A percentile compares a stretch with the other conserved stretches of the same genome.
phyloP scores from a whole-genome alignment of 495 filamentous ascomycete genomes.

The Halenospora varia region DNA sequence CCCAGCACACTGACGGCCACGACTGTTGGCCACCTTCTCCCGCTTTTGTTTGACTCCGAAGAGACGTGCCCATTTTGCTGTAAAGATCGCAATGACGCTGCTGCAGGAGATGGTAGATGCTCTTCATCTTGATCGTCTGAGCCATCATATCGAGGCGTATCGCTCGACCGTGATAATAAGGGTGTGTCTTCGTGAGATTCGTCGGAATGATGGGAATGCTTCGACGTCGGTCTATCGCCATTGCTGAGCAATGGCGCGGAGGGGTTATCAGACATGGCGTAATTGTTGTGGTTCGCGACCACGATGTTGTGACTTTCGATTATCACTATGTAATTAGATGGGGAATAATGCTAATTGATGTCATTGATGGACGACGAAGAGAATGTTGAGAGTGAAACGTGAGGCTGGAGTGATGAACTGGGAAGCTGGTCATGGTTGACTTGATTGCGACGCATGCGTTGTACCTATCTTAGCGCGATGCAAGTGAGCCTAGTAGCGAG shows the following conservation, averaged over 20 bases:
- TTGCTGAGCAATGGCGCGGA: slow-evolving; percentile 37
- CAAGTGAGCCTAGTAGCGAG: not conserved
- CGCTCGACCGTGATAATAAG: slow-evolving; percentile 37
- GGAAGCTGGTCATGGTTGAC: not conserved
- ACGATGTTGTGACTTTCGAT: not conserved
- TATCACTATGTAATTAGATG: not conserved
- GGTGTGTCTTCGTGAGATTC: slow-evolving; percentile 47
- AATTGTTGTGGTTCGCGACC: slow-evolving; percentile 1
- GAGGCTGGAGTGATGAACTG: not conserved
- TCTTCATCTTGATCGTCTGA: slow-evolving; percentile 30
- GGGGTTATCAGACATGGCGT: slow-evolving; percentile 41
- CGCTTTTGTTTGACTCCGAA: slow-evolving; percentile 12
- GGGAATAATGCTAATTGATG: not conserved
- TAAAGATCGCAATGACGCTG: slow-evolving; percentile 19
- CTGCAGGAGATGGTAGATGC: slow-evolving; percentile 19
- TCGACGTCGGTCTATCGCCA: slow-evolving; percentile 28
- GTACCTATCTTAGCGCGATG: not conserved
- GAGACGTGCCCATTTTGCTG: slow-evolving; percentile 13
- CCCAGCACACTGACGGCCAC: slow-evolving; percentile 42
- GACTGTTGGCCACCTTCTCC: slow-evolving; percentile 29
- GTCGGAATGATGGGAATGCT: slow-evolving; percentile 28
- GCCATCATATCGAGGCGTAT: slow-evolving; percentile 44
- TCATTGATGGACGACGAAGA: not conserved
- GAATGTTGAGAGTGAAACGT: not conserved
- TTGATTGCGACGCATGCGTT: not conserved